Evolutionary conservation across 768 basidiomycete genomes (phyloP), one percentile per base, ranked within the genome.

Genomic region (Rhizopogon vinicolor): DNA sequence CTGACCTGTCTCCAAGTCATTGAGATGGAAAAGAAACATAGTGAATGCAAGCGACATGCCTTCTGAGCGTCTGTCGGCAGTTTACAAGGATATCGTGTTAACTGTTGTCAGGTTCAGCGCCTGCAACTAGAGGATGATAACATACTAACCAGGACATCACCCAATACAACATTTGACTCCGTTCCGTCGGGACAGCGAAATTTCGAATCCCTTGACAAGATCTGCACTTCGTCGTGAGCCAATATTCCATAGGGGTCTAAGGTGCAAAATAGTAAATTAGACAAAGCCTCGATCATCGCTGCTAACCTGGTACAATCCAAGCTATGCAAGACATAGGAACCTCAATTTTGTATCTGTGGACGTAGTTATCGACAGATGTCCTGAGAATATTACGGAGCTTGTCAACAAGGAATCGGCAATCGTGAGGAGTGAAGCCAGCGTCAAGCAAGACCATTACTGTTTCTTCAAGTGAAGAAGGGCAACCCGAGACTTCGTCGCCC

Each of bases 51-150:
- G 18, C n/a, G 13, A 35, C 68, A 22, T 58, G 84, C 85, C 73
- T 84, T 87, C 60, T 82, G 83, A 0, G 81, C 74, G 65, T 89
- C 87, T 0, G 79, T 83, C 1, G 86, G 85, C 1, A 87, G 68
- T 58, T 86, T 87, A 67, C 86, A 88, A n/a, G 87, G 87, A 64
- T 84, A 76, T 22, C 86, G 71, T 2, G 82, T 83, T 10, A 88
- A 68, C 82, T 84, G 55, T 6, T 33, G 1, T 29, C 16, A 7
- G 16, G 12, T 3, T 35, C 22, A 52, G 40, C 4, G 14, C 12
- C 41, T 29, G 33, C 28, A 14, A 12, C n/a, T 37, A 37, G 19
- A 16, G 25, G 22, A 9, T 9, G 19, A 25, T 16, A 37, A 37
- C 16, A 25, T 8, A 49, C 74, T 57, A 58, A 83, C 81, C 57